A percentile compares a stretch with the other conserved stretches of the same genome.
Evolutionary conservation across 2,329 filamentous ascomycete species (phyloP).

Genomic region (Exutisphaerella laricina): DNA sequence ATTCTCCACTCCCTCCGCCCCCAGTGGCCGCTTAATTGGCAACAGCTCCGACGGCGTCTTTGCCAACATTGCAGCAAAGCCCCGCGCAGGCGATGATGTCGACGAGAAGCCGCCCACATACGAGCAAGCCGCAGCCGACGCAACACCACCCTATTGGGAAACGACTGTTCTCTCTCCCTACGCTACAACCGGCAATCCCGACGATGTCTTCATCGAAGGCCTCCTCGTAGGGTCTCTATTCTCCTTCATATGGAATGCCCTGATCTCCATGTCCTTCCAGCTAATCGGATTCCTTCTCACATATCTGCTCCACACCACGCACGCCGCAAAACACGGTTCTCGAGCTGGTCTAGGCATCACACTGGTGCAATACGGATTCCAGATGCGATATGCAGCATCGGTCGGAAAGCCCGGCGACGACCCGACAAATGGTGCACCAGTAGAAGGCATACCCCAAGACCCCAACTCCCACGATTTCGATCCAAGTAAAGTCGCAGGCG

Average conservation of each 20-base stretch:
- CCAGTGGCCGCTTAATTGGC: conserved; percentile 56
- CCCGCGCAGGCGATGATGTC: conserved; percentile 70
- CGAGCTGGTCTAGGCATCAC: conserved; percentile 91
- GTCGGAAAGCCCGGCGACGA: conserved; percentile 16
- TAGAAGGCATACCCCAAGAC: conserved; percentile 61
- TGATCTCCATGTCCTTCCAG: conserved; percentile 97
- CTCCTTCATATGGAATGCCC: conserved; percentile 84
- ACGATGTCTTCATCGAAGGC: conserved; percentile 96
- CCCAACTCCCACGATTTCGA: conserved; percentile 90
- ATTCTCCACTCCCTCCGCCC: conserved; percentile 38
- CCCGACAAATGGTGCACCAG: conserved; percentile 16
- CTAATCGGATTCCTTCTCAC: conserved; percentile 96
- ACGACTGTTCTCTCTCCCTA: conserved; percentile 95
- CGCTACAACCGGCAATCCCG: conserved; percentile 74
- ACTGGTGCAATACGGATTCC: conserved; percentile 93
- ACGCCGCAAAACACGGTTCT: conserved; percentile 96
- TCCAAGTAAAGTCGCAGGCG: conserved; percentile 58
- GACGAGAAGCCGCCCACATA: conserved; percentile 97
- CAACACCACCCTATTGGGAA: conserved; percentile 97
- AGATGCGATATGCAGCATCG: conserved; percentile 63
- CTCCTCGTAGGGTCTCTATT: conserved; percentile 86
- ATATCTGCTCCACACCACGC: conserved; percentile 94
- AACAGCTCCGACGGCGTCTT: conserved; percentile 81
- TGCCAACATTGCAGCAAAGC: conserved; percentile 88
- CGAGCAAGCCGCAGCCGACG: conserved; percentile 94